A percentile compares a stretch with the other conserved stretches of the same genome.
Conservation (phyloP, 2,329 filamentous ascomycete genomes). For the Microdochium nivale region DNA sequence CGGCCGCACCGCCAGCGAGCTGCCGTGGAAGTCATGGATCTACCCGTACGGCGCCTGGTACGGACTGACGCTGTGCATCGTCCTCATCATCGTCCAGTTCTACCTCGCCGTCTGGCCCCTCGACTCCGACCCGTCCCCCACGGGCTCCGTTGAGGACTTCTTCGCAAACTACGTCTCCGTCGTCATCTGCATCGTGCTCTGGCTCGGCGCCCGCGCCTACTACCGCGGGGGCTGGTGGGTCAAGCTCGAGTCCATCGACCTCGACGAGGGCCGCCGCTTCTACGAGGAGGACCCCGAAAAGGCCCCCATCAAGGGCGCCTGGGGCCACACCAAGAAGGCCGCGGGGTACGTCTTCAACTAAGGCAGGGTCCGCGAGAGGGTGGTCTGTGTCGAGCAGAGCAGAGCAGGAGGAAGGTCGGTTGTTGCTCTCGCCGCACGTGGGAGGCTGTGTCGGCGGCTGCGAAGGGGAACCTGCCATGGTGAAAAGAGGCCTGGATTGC, state of each 20-base stretch:
- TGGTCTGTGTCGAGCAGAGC: too few relatives aligned
- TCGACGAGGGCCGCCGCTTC: conserved; percentile 15
- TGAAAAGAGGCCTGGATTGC: too few relatives aligned
- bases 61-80: conserved; percentile 31
- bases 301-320: conserved; percentile 3
- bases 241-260: conserved; percentile 11
- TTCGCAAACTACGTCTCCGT: conserved; percentile 38
- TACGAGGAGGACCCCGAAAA: conserved; percentile 13
- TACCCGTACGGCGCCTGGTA: conserved; percentile 33
- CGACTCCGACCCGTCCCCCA: conserved; percentile 11
- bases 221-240: conserved; percentile 26
- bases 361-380: too few relatives aligned
- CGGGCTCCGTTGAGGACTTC: conserved; percentile 26
- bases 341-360: conserved; percentile 8
- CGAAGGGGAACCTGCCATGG: too few relatives aligned
- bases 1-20: conserved; percentile 22
- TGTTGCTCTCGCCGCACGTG: too few relatives aligned
- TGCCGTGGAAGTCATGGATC: conserved; percentile 33
- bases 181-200: conserved; percentile 30
- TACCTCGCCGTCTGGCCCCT: conserved; percentile 38
- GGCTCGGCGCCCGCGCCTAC: conserved; percentile 27
- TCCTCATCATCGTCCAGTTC: conserved; percentile 36
- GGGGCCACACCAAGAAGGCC: conserved; percentile 6
- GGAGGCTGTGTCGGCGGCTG: too few relatives aligned
- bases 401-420: too few relatives aligned